Percentiles rank a stretch among this genome's conserved stretches.
These are phyloP conservation scores for Barnettozyma hawaiiensis DNA, from an alignment of 1,139 yeast species.

Conservation along the genomic window DNA sequence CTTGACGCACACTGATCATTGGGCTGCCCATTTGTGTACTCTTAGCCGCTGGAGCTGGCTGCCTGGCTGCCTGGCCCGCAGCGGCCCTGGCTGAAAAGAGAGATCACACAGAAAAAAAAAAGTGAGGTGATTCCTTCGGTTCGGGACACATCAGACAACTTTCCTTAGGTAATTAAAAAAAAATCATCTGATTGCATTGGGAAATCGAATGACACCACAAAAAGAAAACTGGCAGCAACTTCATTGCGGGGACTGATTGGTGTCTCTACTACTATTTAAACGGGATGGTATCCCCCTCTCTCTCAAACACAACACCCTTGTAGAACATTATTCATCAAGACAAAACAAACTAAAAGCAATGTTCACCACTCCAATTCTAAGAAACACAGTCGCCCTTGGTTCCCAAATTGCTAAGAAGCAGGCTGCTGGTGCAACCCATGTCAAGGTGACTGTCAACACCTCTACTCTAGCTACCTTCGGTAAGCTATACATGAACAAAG, in stretches of 20 bases:
- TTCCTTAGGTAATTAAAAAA: neutral
- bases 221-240: neutral
- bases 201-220: neutral
- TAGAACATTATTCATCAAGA: neutral
- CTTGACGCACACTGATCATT: constrained; percentile 17
- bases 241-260: neutral
- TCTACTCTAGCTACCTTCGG: constrained; percentile 10
- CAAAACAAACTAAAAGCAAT: constrained; percentile 10
- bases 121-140: neutral
- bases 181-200: neutral
- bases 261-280: neutral
- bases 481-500: constrained; percentile 13
- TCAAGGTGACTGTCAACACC: constrained; percentile 19
- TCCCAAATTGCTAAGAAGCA: constrained; percentile 17
- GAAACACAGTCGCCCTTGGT: constrained; percentile 22
- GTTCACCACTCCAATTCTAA: constrained; percentile 23
- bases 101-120: neutral
- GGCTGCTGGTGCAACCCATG: constrained; percentile 19
- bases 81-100: neutral
- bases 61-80: no score
- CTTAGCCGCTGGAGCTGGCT: no score
- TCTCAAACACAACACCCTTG: neutral
- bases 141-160: neutral
- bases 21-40: neutral
- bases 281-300: neutral